Percentiles rank a stretch among this genome's conserved stretches.
Conservation (phyloP, 1,284 basidiomycete species). For the Laetiporus sulphureus region DNA sequence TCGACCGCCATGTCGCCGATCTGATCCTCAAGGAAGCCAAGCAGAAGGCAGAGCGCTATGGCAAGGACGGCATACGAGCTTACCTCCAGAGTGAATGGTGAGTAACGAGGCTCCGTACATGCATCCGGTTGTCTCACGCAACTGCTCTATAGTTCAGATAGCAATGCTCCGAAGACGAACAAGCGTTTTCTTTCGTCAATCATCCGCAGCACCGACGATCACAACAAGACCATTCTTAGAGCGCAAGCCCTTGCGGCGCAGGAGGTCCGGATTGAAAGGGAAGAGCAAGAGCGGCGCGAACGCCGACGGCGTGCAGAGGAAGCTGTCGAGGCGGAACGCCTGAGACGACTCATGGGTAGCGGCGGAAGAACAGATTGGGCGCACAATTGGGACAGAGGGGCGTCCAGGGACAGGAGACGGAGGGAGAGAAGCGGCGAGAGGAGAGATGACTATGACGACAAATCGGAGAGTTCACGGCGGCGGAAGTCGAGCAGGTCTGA, state of each 20-base stretch:
- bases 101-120: constrained; percentile 18
- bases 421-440: constrained; percentile 33
- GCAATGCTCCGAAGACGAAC: constrained; percentile 76
- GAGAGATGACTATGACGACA: constrained; percentile 36
- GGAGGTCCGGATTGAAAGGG: constrained; percentile 58
- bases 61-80: constrained; percentile 59
- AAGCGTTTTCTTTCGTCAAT: constrained; percentile 87
- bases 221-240: constrained; percentile 78
- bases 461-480: constrained; percentile 9
- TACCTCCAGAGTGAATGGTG: constrained; percentile 42
- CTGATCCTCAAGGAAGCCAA: constrained; percentile 87
- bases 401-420: constrained; percentile 24
- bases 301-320: constrained; percentile 60
- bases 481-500: constrained; percentile 5
- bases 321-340: constrained; percentile 55
- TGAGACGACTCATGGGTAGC: constrained; percentile 35
- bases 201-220: constrained; percentile 86
- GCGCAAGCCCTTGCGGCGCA: constrained; percentile 73
- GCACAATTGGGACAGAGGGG: constrained; percentile 22
- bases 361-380: constrained; percentile 24
- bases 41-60: constrained; percentile 74
- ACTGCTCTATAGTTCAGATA: constrained; percentile 20
- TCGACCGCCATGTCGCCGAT: constrained; percentile 85
- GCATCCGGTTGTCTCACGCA: constrained; percentile 8
- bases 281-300: constrained; percentile 57